Conservation (phyloP, 2,329 filamentous ascomycete genomes). For the Furcasterigmium sp. region DNA sequence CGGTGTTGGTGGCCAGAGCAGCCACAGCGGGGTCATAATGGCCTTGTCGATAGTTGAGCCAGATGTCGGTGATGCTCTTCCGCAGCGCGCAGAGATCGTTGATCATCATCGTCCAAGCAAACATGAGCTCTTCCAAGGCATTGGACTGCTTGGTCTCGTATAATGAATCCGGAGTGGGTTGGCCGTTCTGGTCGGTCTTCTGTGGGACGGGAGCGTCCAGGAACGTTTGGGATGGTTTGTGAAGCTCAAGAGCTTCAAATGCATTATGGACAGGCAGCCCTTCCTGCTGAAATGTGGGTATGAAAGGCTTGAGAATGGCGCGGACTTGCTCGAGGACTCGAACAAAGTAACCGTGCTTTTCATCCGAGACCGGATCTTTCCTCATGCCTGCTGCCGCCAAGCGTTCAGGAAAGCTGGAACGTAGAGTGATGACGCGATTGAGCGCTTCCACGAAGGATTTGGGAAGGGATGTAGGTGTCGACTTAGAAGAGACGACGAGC, state of each 20-base stretch:
- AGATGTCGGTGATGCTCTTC: conserved; percentile 20
- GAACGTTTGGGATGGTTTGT: conserved; percentile 32
- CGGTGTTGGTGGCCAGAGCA: conserved; percentile 31
- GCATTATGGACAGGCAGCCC: conserved; percentile 19
- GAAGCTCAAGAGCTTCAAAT: conserved; percentile 27
- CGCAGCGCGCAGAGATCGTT: conserved; percentile 24
- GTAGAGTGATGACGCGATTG: conserved; percentile 28
- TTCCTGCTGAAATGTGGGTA: conserved; percentile 4
- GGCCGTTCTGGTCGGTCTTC: conserved; percentile 6
- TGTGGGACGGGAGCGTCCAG: conserved; percentile 21
- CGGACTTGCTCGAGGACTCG: conserved; percentile 27
- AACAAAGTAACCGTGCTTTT: conserved; percentile 26
- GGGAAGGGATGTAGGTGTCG: conserved; percentile 21
- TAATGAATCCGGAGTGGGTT: conserved; percentile 7
- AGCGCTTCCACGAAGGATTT: conserved; percentile 22
- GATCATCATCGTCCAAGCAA: conserved; percentile 20
- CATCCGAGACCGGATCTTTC: conserved; percentile 15
- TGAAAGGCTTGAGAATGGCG: conserved; percentile 18
- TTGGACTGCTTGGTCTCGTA: conserved; percentile 22
- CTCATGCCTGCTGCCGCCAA: conserved; percentile 12
- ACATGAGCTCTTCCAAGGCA: conserved; percentile 16
- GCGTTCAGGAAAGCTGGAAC: conserved; percentile 19
- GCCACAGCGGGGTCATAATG: conserved; percentile 23
- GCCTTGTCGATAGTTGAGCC: conserved; percentile 19
- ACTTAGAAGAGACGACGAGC: conserved; percentile 20